These are phyloP conservation scores for Epichloe gansuensis DNA, from an alignment of 2,329 filamentous ascomycete species.

Conservation along the genomic window DNA sequence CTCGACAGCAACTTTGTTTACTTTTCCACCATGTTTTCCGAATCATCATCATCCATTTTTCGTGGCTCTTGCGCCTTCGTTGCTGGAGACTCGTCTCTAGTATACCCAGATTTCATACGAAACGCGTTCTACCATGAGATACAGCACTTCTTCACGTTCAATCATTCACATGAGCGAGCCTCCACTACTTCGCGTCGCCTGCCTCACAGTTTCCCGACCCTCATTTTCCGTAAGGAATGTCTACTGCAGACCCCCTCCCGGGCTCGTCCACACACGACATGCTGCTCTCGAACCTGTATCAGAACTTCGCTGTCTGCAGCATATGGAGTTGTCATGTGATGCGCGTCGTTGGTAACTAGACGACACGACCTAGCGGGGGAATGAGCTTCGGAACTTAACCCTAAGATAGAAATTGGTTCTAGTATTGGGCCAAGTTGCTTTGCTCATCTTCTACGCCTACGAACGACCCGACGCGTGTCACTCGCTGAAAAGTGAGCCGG, in stretches of 20 bases:
- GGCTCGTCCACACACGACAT: conserved; percentile 31
- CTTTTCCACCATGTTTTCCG: neutral
- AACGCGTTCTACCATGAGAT: conserved; percentile 11
- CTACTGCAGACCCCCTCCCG: conserved; percentile 31
- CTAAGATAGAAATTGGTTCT: conserved; percentile 65
- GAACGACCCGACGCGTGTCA: conserved; percentile 19
- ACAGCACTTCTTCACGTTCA: conserved; percentile 33
- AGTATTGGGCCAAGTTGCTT: conserved; percentile 67
- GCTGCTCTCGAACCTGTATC: conserved; percentile 51
- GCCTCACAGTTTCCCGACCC: conserved; percentile 68
- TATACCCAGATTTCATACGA: neutral
- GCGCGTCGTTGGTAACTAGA: conserved; percentile 25
- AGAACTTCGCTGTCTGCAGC: conserved; percentile 38
- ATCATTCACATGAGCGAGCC: neutral
- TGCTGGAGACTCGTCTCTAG: neutral
- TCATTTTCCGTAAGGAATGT: conserved; percentile 60
- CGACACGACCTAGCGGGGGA: conserved; percentile 39
- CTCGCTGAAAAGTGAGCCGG: conserved; percentile 41
- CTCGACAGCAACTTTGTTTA: neutral
- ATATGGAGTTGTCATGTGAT: conserved; percentile 29
- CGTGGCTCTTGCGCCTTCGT: neutral
- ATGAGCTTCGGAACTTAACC: conserved; percentile 87
- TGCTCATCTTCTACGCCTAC: conserved; percentile 51
- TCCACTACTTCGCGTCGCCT: conserved; percentile 51
- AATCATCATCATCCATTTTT: neutral